Evolutionary conservation across 2,329 filamentous ascomycete genomes (phyloP), one percentile per base, ranked within the genome.

Genomic region (Arthrobotrys megalospora): DNA sequence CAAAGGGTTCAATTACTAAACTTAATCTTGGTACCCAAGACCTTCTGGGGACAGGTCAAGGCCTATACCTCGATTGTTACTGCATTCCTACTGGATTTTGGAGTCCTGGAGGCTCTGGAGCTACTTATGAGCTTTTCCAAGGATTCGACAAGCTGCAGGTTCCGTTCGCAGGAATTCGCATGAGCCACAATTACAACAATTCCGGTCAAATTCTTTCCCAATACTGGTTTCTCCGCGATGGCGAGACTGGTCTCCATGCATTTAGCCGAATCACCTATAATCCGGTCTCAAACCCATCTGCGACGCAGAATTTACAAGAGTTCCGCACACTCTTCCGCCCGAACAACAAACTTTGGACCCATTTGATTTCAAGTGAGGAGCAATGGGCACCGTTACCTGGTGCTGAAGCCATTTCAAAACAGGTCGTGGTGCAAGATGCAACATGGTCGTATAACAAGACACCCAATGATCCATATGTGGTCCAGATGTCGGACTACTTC

Each of bases 191-290:
- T 0, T 90, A 90, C 81, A 85, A 86, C 0, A 84, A 86, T 0
- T 90, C 89, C 0, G 88, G 89, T 1, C 89, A 91, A 81, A 81
- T 87, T 5, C 84, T 91, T 14, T 87, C 91, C 80, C 89, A 91
- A 81, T 91, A 90, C 82, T 91, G 88, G 88, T 91, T 91, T 80
- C 83, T 91, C 1, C 85, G 88, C 10, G 89, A 90, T 52, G 87
- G 87, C 0, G 89, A 91, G 82, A 90, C 89, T 0, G 89, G 89
- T 0, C 82, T 91, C 41, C 89, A 91, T 81, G 87, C 86, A 0
- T 91, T 91, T 82, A 88, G 86, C 72, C 86, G 89, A n/a, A 83
- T 90, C 8, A 85, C 86, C 0, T 91, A 91, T 80, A 84, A 88
- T 82, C 90, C 90, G 81, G 85, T 87, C 72, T 87, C 86, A 0